Percentiles rank a stretch among this genome's conserved stretches.
phyloP scores from a whole-genome alignment of 2,329 filamentous ascomycete species.

The Seiridium unicorne region DNA sequence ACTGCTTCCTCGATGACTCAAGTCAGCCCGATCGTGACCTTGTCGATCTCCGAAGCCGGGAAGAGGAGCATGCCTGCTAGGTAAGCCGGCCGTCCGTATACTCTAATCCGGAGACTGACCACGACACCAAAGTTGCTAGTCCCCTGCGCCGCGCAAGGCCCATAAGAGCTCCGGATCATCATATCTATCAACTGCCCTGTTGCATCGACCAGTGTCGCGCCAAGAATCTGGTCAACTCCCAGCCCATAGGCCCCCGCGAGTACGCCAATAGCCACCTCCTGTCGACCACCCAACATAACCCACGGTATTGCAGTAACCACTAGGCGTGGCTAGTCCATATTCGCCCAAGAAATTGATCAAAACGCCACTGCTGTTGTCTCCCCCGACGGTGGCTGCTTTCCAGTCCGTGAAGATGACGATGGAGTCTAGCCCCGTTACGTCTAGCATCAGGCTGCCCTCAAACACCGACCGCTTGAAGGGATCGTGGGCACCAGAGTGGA shows the following conservation, averaged over 20 bases:
- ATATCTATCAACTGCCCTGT: neutral
- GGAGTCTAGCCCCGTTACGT: neutral
- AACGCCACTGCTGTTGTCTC: neutral
- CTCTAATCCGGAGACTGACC: constrained; percentile 11
- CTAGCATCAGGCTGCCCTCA: neutral
- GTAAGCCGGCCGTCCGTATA: neutral
- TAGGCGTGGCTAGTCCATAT: neutral
- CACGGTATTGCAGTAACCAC: constrained; percentile 20
- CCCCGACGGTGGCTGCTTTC: neutral
- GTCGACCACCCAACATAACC: constrained; percentile 33
- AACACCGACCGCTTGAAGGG: neutral
- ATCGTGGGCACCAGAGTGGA: neutral
- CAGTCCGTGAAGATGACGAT: neutral
- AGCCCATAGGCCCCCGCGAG: constrained; percentile 42
- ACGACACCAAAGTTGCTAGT: constrained; percentile 28
- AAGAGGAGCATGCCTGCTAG: neutral
- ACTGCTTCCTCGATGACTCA: neutral
- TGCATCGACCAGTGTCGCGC: constrained; percentile 25
- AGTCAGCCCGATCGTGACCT: neutral
- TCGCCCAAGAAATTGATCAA: neutral
- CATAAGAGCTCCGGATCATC: constrained; percentile 28
- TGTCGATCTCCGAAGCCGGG: neutral
- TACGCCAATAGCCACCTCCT: constrained; percentile 34
- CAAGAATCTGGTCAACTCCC: constrained; percentile 43
- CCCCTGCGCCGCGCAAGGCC: constrained; percentile 29